Evolutionary conservation across 768 basidiomycete species (phyloP).

Genomic region (Naganishia vishniacii): DNA sequence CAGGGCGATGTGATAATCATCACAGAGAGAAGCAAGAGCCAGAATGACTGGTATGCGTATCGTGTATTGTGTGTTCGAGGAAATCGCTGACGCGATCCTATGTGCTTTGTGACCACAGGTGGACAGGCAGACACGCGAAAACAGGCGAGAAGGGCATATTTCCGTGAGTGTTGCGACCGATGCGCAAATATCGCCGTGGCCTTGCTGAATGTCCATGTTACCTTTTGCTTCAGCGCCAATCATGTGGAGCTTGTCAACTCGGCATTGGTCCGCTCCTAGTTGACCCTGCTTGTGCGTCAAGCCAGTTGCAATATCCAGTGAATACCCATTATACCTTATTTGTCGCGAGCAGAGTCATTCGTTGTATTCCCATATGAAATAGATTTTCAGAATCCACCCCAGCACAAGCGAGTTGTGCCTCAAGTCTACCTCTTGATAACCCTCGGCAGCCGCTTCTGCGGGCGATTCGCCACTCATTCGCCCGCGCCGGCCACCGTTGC

Average conservation of each 20-base stretch:
- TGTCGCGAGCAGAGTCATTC: too few species aligned
- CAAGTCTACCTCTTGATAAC: too few species aligned
- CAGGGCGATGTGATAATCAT: constrained; percentile 64
- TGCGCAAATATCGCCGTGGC: background rate
- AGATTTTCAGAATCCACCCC: too few species aligned
- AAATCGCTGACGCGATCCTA: background rate
- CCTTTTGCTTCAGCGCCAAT: constrained; percentile 17
- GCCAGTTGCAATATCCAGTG: too few species aligned
- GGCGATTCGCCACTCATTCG: too few species aligned
- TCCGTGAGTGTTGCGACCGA: constrained; percentile 19
- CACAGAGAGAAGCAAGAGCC: constrained; percentile 60
- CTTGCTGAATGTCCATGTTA: background rate
- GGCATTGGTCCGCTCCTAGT: background rate
- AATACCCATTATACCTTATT: too few species aligned
- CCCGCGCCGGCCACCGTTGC: too few species aligned
- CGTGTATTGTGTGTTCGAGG: background rate
- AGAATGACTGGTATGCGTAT: constrained; percentile 38
- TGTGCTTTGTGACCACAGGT: background rate
- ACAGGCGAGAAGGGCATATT: constrained; percentile 25
- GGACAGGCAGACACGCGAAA: constrained; percentile 26
- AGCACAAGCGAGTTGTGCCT: too few species aligned
- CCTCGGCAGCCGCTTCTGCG: too few species aligned
- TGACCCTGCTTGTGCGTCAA: too few species aligned
- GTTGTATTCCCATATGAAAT: too few species aligned
- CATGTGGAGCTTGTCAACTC: constrained; percentile 26